Percentiles rank a stretch among this genome's conserved stretches.
These are phyloP conservation scores for Lipomyces yamadae DNA, from an alignment of 805 yeast species.

Conservation along the genomic window DNA sequence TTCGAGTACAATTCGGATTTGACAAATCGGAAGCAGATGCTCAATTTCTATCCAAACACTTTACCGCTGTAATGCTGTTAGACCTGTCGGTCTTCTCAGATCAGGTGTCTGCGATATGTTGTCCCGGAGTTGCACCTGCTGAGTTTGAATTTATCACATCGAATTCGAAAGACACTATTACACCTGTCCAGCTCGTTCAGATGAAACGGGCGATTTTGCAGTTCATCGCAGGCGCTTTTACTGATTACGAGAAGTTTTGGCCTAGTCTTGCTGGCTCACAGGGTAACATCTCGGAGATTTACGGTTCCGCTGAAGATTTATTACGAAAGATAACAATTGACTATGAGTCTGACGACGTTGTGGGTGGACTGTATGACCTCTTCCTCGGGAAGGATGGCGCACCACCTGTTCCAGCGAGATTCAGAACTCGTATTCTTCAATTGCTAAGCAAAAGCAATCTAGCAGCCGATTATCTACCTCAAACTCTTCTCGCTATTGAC, in stretches of 20 bases:
- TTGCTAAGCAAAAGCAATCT: constrained; percentile 57
- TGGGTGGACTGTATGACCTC: constrained; percentile 53
- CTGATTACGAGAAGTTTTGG: constrained; percentile 49
- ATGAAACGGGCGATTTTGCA: constrained; percentile 52
- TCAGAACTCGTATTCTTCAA: constrained; percentile 48
- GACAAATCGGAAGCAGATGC: constrained; percentile 50
- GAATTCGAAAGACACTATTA: constrained; percentile 68
- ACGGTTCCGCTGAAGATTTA: constrained; percentile 58
- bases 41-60: constrained; percentile 52
- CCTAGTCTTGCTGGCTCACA: constrained; percentile 67
- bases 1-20: constrained; percentile 48
- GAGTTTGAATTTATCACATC: constrained; percentile 69
- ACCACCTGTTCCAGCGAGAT: constrained; percentile 60
- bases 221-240: constrained; percentile 52
- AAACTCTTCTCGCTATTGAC: constrained; percentile 54
- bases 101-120: constrained; percentile 38
- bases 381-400: constrained; percentile 56
- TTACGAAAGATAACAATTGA: constrained; percentile 59
- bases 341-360: constrained; percentile 54
- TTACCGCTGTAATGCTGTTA: constrained; percentile 63
- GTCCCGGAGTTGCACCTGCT: constrained; percentile 66
- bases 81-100: constrained; percentile 49
- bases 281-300: constrained; percentile 61
- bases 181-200: constrained; percentile 52
- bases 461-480: constrained; percentile 55